Percentiles rank a stretch among this genome's conserved stretches.
These are phyloP conservation scores for Acanthamoeba healyi DNA, from an alignment of 208 protist genomes.

Conservation along the genomic window DNA sequence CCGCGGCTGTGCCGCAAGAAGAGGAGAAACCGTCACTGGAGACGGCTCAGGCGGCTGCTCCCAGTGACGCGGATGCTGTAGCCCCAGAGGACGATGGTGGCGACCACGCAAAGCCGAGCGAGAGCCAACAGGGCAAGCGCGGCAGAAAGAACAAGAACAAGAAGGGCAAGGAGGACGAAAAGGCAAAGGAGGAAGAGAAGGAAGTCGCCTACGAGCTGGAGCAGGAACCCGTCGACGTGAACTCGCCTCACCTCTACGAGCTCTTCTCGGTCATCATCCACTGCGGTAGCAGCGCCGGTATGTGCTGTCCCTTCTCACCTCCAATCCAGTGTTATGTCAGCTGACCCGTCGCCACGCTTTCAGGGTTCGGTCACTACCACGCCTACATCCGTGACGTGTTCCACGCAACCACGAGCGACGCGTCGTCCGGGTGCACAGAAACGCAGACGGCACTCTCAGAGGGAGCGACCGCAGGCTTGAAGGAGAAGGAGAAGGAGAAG, in stretches of 20 bases:
- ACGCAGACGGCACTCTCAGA: not conserved
- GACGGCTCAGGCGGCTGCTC: not conserved
- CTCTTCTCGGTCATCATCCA: conserved; percentile 78
- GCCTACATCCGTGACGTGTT: conserved; percentile 77
- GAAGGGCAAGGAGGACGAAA: conserved; percentile 46
- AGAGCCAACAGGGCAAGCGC: not conserved
- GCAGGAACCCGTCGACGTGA: not conserved
- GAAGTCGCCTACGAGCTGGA: conserved; percentile 1
- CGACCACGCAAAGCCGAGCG: not conserved
- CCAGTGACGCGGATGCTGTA: not conserved
- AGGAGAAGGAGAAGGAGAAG: not conserved
- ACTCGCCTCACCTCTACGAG: conserved; percentile 75
- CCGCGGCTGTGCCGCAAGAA: too few relatives aligned
- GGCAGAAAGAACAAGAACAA: not conserved
- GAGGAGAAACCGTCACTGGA: not conserved
- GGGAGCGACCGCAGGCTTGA: not conserved
- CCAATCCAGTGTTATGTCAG: too few relatives aligned
- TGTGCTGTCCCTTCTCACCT: not conserved
- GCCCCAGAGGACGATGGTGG: not conserved
- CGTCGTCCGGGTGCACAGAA: too few relatives aligned
- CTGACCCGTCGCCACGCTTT: too few relatives aligned
- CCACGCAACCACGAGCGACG: not conserved
- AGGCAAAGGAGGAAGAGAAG: conserved; percentile 58
- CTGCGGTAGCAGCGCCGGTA: conserved; percentile 57
- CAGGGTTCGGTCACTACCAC: conserved; percentile 74